phyloP scores from a whole-genome alignment of 2,329 filamentous ascomycete species.

The Cercospora beticola region DNA sequence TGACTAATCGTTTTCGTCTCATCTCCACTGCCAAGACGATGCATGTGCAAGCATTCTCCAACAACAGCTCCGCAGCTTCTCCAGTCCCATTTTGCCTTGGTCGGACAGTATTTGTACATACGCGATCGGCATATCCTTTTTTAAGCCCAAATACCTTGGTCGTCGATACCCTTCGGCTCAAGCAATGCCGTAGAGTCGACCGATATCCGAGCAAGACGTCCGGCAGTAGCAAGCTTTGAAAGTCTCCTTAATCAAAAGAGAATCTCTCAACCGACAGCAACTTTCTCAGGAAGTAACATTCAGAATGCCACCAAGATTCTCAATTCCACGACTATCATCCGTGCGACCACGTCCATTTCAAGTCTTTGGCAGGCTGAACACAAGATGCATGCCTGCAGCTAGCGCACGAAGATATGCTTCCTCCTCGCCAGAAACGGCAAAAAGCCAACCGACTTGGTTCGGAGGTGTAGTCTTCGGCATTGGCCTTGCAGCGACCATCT shows the following conservation, averaged over 20 bases:
- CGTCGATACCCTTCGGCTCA: neutral
- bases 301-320: neutral
- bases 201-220: neutral
- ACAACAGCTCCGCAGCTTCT: neutral
- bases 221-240: neutral
- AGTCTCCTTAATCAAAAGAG: neutral
- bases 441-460: neutral
- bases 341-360: neutral
- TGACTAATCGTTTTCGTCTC: neutral
- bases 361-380: neutral
- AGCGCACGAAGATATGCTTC: neutral
- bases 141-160: neutral
- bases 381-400: neutral
- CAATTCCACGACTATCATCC: neutral
- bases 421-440: neutral
- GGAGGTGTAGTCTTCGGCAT: slow-evolving; percentile 4
- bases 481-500: slow-evolving; percentile 5
- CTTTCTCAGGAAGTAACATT: neutral
- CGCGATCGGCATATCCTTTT: neutral
- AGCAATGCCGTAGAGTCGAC: neutral
- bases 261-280: neutral
- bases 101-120: neutral
- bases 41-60: neutral
- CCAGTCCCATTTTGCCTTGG: neutral
- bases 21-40: neutral